Evolutionary conservation across 2,329 filamentous ascomycete genomes (phyloP).

Genomic region (Pseudopyrenochaeta lycopersici): DNA sequence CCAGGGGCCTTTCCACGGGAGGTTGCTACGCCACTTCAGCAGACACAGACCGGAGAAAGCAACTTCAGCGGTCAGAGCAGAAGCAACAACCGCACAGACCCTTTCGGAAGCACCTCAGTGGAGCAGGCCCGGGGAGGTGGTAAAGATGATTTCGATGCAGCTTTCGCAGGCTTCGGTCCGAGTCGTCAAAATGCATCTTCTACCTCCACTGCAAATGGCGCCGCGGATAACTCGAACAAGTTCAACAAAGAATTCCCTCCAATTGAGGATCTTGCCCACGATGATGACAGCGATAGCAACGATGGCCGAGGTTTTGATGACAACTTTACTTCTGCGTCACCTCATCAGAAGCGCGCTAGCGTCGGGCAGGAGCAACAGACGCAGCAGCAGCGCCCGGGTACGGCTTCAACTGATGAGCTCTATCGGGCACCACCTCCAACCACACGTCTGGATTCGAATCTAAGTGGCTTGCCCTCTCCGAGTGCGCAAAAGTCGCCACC

Average conservation of each 20-base stretch:
- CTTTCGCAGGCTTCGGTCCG: constrained; percentile 77
- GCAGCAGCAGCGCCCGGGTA: constrained; percentile 36
- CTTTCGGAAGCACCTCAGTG: constrained; percentile 45
- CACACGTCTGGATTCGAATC: constrained; percentile 45
- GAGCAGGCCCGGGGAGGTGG: constrained; percentile 54
- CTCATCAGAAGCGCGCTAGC: constrained; percentile 45
- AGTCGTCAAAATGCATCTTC: constrained; percentile 61
- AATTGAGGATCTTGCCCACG: constrained; percentile 83
- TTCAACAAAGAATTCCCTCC: constrained; percentile 89
- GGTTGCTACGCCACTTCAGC: constrained; percentile 54
- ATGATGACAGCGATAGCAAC: constrained; percentile 79
- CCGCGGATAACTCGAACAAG: constrained; percentile 50
- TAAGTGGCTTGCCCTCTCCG: constrained; percentile 58
- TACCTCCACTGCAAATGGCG: constrained; percentile 40
- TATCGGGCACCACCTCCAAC: constrained; percentile 46
- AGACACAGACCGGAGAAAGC: constrained; percentile 59
- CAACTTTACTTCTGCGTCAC: constrained; percentile 77
- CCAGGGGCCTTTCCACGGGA: constrained; percentile 60
- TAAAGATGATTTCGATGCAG: constrained; percentile 85
- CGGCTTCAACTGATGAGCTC: constrained; percentile 41
- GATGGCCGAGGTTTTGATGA: constrained; percentile 87
- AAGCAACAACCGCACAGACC: constrained; percentile 52
- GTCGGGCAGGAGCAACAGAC: constrained; percentile 34
- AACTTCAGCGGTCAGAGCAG: constrained; percentile 58
- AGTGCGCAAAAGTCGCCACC: constrained; percentile 68